A percentile compares a stretch with the other conserved stretches of the same genome.
phyloP scores from a whole-genome alignment of 202 grass and related monocot species.

The Brachypodium distachyon region DNA sequence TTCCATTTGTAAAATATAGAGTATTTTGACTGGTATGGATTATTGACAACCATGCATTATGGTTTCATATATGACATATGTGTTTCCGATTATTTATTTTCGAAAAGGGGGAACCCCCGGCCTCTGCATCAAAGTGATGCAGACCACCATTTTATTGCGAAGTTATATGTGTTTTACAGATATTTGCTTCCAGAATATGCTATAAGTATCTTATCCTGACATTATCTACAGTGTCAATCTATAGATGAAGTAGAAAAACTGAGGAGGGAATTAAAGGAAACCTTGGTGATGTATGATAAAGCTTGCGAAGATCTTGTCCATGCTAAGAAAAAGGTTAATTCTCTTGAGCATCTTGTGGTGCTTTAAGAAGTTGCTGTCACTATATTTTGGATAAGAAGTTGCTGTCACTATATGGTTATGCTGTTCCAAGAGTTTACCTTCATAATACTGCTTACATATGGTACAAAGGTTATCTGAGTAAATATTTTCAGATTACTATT shows the following conservation, averaged over 20 bases:
- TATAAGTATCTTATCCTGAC: conserved; percentile 13
- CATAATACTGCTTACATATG: too few relatives aligned
- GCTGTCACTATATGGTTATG: not conserved
- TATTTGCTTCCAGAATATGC: not conserved
- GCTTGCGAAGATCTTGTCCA: conserved; percentile 56
- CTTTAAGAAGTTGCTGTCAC: not conserved
- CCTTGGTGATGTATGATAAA: conserved; percentile 52
- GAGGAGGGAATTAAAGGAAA: conserved; percentile 49
- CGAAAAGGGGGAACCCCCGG: too few relatives aligned
- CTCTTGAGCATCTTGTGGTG: not conserved
- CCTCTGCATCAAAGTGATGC: too few relatives aligned
- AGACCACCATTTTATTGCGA: too few relatives aligned
- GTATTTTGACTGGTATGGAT: not conserved
- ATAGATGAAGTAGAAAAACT: conserved; percentile 61
- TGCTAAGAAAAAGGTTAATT: conserved; percentile 53
- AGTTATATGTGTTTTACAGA: not conserved
- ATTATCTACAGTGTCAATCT: conserved; percentile 38
- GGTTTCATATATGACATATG: not conserved
- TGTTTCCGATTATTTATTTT: too few relatives aligned
- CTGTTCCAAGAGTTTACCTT: not conserved
- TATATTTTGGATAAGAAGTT: conserved; percentile 1
- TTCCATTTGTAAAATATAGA: not conserved
- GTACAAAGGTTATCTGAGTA: not conserved
- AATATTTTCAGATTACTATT: not conserved
- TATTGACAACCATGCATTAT: not conserved